Base-by-base conservation (phyloP, 2,329 filamentous ascomycete species). In the Botrytis sinoallii region DNA sequence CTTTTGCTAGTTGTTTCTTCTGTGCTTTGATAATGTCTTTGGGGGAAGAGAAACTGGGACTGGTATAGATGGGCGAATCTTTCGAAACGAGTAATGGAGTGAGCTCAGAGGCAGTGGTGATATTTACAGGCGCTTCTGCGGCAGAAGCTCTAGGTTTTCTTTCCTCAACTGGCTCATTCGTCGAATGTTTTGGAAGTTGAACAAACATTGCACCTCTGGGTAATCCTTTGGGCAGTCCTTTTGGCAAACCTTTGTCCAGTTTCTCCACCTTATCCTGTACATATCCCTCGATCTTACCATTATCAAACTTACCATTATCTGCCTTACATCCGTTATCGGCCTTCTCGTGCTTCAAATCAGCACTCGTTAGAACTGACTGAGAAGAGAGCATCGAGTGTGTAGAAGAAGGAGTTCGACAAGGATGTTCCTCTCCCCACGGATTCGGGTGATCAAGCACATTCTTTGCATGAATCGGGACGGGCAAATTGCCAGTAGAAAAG, bases 391-490 rank as follows among this genome's bases (percentile, higher is more conserved):
- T 25, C 46, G 65, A 55, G 25, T 68, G 46, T 10, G 65, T 55
- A 20, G 65, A 55, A n/a, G 25, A 65, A 46, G 71, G 6, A 66
- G 44, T 46, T 52, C 66, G 48, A 38, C 46, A 55, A 68, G 46
- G 16, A 1, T 68, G 46, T 29, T 55, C 65, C 5, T 68, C 65
- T 22, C 20, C 35, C 65, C 65, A 68, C 18, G 46, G 35, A 40
- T 68, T 55, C 1, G 65, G 46, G 32, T 68, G 46, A 18, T 68
- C 46, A 40, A 68, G 46, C 25, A 68, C 35, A 52, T 68, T 68
- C 14, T 55, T 68, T 4, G 46, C 65, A n/a, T 68, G 65, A 14
- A 68, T 55, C 8, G 65, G 46, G 29, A 68, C 35, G 4, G 65
- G 65, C 25, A 68, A 40, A 55, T 55, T 68, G 4, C 46, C 46